Evolutionary conservation across 352 stramenopile species (phyloP).

Genomic region (Lagenidium giganteum): DNA sequence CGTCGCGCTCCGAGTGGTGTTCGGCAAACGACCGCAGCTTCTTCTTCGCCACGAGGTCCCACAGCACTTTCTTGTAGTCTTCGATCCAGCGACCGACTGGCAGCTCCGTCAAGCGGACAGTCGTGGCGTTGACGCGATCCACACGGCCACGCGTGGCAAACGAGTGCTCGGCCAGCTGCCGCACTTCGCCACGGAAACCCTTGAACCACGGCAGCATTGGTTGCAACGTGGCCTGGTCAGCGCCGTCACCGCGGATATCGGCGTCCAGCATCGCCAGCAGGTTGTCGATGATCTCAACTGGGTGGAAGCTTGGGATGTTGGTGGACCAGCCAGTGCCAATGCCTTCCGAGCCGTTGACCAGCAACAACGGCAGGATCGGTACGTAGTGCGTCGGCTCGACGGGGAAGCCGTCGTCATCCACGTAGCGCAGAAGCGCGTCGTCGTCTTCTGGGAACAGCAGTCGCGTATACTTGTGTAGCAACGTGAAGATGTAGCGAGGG

Average conservation of each 20-base stretch:
- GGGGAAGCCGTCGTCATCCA: conserved; percentile 96
- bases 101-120: conserved; percentile 95
- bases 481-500: conserved; percentile 99
- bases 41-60: conserved; percentile 87
- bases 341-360: conserved; percentile 98
- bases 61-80: conserved; percentile 98
- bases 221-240: conserved; percentile 23
- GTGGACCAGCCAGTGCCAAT: conserved; percentile 99
- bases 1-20: conserved; percentile 94
- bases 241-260: conserved; percentile 36
- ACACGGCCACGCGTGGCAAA: conserved; percentile 75
- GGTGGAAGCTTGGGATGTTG: conserved; percentile 94
- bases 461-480: conserved; percentile 94
- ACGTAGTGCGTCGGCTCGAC: conserved; percentile 99
- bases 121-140: conserved; percentile 87
- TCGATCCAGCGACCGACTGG: conserved; percentile 97
- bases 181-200: conserved; percentile 93
- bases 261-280: conserved; percentile 79
- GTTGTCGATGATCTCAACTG: conserved; percentile 95
- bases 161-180: conserved; percentile 49
- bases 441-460: conserved; percentile 98
- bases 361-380: conserved; percentile 93
- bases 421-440: conserved; percentile 94
- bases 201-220: conserved; percentile 94
- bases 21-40: conserved; percentile 91